Evolutionary conservation across 2,329 filamentous ascomycete genomes (phyloP).

Genomic region (Ophiocordyceps australis): DNA sequence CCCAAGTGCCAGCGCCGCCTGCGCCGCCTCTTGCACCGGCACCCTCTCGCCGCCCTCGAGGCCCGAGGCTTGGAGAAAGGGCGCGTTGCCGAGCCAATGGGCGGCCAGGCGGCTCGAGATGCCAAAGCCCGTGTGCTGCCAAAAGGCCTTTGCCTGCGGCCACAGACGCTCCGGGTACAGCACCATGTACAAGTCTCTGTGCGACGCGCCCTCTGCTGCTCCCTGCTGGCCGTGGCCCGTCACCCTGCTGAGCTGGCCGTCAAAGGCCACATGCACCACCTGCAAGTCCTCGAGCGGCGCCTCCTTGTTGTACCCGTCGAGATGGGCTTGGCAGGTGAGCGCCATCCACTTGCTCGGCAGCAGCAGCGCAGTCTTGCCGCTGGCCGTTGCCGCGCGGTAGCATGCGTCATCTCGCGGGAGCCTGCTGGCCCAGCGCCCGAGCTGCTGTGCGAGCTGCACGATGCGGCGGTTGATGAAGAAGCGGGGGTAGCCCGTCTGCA

Average conservation of each 20-base stretch:
- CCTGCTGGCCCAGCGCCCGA: no score
- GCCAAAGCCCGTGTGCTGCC: constrained; percentile 11
- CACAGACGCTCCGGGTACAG: constrained; percentile 4
- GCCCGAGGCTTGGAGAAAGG: constrained; percentile 3
- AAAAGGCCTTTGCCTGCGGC: constrained; percentile 9
- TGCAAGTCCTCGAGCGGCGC: background rate
- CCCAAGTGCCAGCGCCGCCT: constrained; percentile 3
- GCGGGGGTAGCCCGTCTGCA: constrained; percentile 10
- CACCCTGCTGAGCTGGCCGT: constrained; percentile 1
- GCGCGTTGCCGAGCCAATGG: constrained; percentile 8
- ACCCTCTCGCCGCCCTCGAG: background rate
- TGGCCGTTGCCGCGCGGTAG: background rate
- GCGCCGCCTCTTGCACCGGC: constrained; percentile 1
- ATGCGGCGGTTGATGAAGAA: constrained; percentile 9
- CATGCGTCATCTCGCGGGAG: background rate
- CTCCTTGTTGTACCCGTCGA: constrained; percentile 2
- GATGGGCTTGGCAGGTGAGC: constrained; percentile 4
- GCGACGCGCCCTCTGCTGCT: background rate
- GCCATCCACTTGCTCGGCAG: constrained; percentile 5
- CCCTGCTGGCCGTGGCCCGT: background rate
- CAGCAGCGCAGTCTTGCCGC: constrained; percentile 2
- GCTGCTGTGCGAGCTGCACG: constrained; percentile 5
- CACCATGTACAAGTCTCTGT: constrained; percentile 4
- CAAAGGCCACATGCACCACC: constrained; percentile 4
- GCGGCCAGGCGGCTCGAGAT: constrained; percentile 10